A percentile compares a stretch with the other conserved stretches of the same genome.
Conservation (phyloP, 495 filamentous ascomycete genomes). For the Amniculicola lignicola region DNA sequence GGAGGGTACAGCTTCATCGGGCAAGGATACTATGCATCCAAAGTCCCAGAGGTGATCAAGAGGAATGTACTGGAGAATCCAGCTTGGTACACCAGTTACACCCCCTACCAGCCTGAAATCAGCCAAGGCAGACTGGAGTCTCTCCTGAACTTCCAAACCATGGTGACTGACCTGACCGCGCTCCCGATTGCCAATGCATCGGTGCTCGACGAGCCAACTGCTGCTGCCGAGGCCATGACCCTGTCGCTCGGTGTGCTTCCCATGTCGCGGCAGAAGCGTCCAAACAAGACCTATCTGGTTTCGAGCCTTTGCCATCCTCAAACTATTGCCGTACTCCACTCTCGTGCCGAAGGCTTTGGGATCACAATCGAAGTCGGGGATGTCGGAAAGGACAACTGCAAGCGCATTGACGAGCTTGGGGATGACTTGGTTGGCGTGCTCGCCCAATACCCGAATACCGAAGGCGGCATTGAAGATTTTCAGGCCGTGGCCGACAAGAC, state of each 20-base stretch:
- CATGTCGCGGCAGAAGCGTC: conserved; percentile 65
- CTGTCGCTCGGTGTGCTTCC: conserved; percentile 80
- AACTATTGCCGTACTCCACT: conserved; percentile 80
- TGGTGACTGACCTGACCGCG: conserved; percentile 86
- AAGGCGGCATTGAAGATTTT: conserved; percentile 78
- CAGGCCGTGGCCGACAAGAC: conserved; percentile 68
- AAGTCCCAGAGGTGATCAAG: conserved; percentile 87
- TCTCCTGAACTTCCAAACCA: conserved; percentile 92
- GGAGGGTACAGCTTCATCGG: conserved; percentile 72
- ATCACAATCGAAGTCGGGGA: conserved; percentile 74
- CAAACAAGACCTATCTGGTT: conserved; percentile 78
- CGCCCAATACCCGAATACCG: conserved; percentile 91
- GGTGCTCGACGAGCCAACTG: conserved; percentile 88
- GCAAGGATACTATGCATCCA: conserved; percentile 81
- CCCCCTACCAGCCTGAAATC: conserved; percentile 97
- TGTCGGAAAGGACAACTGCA: conserved; percentile 59
- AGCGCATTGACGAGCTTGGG: conserved; percentile 67
- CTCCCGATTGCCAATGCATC: conserved; percentile 93
- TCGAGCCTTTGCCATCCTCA: conserved; percentile 83
- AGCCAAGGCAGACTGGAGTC: conserved; percentile 81
- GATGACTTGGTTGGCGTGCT: conserved; percentile 87
- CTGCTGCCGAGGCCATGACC: conserved; percentile 96
- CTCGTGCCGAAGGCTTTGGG: conserved; percentile 90
- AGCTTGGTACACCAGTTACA: conserved; percentile 98
- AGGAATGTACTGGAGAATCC: conserved; percentile 92